A percentile compares a stretch with the other conserved stretches of the same genome.
Evolutionary conservation across 2,329 filamentous ascomycete species (phyloP).

Genomic region (Colletotrichum coccodes): DNA sequence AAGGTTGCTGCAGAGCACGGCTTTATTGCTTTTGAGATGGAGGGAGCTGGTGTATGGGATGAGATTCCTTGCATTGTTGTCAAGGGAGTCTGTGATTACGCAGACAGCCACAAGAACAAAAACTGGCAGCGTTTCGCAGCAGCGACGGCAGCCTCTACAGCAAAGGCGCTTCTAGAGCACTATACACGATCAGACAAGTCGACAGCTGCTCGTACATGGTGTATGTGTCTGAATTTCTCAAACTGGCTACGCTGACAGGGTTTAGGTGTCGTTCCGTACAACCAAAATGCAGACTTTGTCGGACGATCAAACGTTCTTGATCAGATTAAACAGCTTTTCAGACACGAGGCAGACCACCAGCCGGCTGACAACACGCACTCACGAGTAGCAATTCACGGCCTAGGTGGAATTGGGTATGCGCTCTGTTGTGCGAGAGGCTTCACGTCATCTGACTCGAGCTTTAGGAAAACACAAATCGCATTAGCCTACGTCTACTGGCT

Average conservation of each 20-base stretch:
- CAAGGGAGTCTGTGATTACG: no score
- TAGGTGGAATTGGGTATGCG: slow-evolving; percentile 9
- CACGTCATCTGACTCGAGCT: slow-evolving; percentile 8
- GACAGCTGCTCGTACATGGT: not conserved
- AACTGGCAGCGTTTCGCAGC: no score
- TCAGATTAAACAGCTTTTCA: not conserved
- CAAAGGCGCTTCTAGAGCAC: no score
- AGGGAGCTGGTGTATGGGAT: slow-evolving; percentile 1
- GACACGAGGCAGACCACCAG: not conserved
- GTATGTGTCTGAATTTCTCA: no score
- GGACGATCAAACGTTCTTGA: not conserved
- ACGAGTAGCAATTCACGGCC: not conserved
- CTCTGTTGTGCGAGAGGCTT: no score
- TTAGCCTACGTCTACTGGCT: slow-evolving; percentile 41
- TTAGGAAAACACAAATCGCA: slow-evolving; percentile 45
- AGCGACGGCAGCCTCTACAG: no score
- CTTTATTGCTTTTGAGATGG: slow-evolving; percentile 10
- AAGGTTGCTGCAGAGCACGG: not conserved
- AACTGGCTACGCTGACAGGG: not conserved
- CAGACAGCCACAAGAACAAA: no score
- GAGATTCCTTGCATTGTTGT: no score
- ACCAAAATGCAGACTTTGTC: not conserved
- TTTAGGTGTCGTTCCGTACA: not conserved
- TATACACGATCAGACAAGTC: no score
- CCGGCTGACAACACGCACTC: not conserved